phyloP scores from a whole-genome alignment of 139 green algal species.

The Chlamydomonas asymmetrica region DNA sequence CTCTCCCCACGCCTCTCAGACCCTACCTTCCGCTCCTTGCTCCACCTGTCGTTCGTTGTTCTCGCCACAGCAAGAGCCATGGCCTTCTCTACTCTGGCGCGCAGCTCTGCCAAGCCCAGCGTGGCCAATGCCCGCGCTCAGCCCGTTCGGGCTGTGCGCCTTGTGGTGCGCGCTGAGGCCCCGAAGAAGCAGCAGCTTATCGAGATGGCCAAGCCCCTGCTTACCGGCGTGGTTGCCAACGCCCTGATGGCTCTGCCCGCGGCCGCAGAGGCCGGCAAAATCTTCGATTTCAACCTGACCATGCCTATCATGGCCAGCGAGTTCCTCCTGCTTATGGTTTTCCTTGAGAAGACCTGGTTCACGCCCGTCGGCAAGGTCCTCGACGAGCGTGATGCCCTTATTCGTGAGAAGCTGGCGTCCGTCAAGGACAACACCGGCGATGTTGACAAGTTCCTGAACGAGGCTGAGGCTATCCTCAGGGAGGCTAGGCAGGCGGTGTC shows the following conservation, averaged over 20 bases:
- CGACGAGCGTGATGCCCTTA: conserved; percentile 78
- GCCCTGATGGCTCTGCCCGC: conserved; percentile 71
- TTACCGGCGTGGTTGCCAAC: conserved; percentile 59
- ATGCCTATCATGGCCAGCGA: conserved; percentile 73
- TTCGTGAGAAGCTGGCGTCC: conserved; percentile 75
- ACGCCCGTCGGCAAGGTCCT: conserved; percentile 82
- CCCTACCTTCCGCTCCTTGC: no score
- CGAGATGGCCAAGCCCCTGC: conserved; percentile 30
- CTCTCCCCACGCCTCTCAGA: no score
- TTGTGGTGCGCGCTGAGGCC: conserved; percentile 25
- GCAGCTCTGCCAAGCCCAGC: no score
- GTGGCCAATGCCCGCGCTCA: no score
- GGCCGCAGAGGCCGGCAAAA: conserved; percentile 67
- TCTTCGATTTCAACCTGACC: conserved; percentile 51
- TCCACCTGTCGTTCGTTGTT: no score
- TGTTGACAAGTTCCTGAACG: conserved; percentile 37
- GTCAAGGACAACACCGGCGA: conserved; percentile 74
- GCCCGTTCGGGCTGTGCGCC: no score
- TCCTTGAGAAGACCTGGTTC: conserved; percentile 94
- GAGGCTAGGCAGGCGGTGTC: conserved; percentile 50
- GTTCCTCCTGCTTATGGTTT: conserved; percentile 91
- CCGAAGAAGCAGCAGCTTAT: conserved; percentile 8
- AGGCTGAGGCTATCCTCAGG: conserved; percentile 65
- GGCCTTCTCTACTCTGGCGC: no score
- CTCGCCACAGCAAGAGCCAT: no score